Conservation (phyloP, 139 green algal genomes). For the Auxenochlorella pyrenoidosa region DNA sequence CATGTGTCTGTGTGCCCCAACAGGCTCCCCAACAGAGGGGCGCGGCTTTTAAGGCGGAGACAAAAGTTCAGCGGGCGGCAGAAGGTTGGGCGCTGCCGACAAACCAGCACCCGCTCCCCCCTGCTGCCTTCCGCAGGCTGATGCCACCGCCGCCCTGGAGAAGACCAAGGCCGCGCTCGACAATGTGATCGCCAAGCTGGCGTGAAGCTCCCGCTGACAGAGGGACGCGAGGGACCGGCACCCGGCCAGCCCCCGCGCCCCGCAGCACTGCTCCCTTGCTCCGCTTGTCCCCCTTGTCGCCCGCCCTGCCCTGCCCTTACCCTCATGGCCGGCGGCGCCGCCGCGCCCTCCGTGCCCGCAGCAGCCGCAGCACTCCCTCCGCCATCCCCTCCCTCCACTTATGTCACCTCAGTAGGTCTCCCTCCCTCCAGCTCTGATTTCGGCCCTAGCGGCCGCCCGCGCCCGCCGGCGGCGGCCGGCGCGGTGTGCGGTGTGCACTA, state of each 20-base stretch:
- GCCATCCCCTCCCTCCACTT: background rate
- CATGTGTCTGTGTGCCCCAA: too few species aligned
- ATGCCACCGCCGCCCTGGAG: constrained; percentile 63
- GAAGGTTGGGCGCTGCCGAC: too few species aligned
- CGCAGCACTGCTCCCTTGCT: background rate
- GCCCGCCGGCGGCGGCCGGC: background rate
- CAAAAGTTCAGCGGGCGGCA: too few species aligned
- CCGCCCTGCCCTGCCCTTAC: background rate
- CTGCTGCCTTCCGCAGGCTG: too few species aligned
- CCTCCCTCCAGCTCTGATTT: constrained; percentile 16
- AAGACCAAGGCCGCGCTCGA: constrained; percentile 70
- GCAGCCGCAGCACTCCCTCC: constrained; percentile 5
- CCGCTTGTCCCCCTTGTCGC: background rate
- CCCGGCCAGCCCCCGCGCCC: background rate
- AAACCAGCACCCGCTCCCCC: too few species aligned
- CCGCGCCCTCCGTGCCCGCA: background rate
- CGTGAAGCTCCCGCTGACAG: constrained; percentile 15
- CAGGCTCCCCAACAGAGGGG: too few species aligned
- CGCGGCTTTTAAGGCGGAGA: too few species aligned
- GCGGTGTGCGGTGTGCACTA: background rate
- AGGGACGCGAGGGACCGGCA: background rate
- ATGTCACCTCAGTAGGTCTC: background rate
- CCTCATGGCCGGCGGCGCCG: background rate
- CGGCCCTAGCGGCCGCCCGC: background rate
- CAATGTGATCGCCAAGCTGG: constrained; percentile 58